Base-by-base conservation (phyloP, 148 eudicot genomes). In the Nepenthes gracilis region DNA sequence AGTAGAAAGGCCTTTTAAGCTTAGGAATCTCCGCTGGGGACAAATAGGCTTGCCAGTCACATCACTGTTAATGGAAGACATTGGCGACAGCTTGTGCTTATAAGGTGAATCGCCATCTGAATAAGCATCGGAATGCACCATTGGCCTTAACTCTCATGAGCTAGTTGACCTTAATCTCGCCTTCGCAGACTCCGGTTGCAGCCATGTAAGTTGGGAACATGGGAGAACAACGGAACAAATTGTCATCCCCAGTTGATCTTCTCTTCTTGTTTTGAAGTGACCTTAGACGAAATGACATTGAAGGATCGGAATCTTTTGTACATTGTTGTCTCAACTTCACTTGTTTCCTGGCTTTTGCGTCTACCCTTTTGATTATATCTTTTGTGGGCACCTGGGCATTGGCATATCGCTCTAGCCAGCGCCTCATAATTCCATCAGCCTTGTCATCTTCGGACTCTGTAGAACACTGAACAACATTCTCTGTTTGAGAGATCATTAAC, bases 201-300 rank as follows among this genome's bases (percentile, higher is more conserved):
- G 85, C 90, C 95, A 89, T 89, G 75, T 89, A 89, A 35, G 90
- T 62, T 4, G 94, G 96, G 33, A 69, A 58, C 2, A 48, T n/a
- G 11, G 81, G 79, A 54, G 89, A 80, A 33, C 72, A 71, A 36
- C 63, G 35, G 12, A 59, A 60, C 55, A 65, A 48, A 47, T n/a
- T 60, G 33, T 75, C 79, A 45, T 80, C 83, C 38, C 72, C 75
- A 32, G n/a, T 40, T 1, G 80, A 82, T n/a, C 54, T 78, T 36
- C 71, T 83, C 58, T 72, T 89, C 65, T 66, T 68, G 23, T 75
- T 87, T 13, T 79, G 78, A 51, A 67, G 61, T 59, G 90, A 75
- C 67, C 78, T 78, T 70, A 77, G 75, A 12, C 78, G 72, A 35
- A 61, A 43, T 11, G 62, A 12, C 33, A 57, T 8, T 6, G 71